Evolutionary conservation across 2,329 filamentous ascomycete species (phyloP).

Genomic region (Camillea tinctor): DNA sequence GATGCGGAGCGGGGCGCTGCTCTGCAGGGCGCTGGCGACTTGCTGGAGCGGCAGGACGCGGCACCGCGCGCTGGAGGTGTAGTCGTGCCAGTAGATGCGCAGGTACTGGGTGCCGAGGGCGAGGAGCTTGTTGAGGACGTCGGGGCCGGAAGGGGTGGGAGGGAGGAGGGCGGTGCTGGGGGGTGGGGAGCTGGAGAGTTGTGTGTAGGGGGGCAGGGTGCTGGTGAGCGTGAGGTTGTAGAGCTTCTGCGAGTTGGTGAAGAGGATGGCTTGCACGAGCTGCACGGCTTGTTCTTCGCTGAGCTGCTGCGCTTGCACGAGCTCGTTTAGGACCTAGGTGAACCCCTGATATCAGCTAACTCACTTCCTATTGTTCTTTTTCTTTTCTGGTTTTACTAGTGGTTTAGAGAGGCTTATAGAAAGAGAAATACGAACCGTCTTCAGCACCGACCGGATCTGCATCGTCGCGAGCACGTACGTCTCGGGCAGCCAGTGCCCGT

Average conservation of each 20-base stretch:
- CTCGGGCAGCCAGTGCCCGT: conserved; percentile 77
- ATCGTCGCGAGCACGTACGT: conserved; percentile 71
- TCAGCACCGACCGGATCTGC: conserved; percentile 70
- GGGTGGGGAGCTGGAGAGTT: conserved; percentile 13
- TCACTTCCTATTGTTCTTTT: too few species aligned
- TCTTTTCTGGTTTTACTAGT: background rate
- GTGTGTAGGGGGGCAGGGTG: conserved; percentile 25
- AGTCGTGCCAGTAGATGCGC: conserved; percentile 75
- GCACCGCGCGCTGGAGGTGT: conserved; percentile 66
- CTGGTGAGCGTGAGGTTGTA: conserved; percentile 61
- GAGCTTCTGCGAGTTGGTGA: conserved; percentile 73
- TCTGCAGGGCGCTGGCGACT: conserved; percentile 47
- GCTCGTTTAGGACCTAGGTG: conserved; percentile 62
- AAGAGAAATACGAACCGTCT: conserved; percentile 50
- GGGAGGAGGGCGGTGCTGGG: background rate
- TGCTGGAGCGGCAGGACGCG: conserved; percentile 65
- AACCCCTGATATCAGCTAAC: too few species aligned
- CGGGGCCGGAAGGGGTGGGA: too few species aligned
- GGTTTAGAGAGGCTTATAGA: too few species aligned
- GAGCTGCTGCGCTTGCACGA: conserved; percentile 63
- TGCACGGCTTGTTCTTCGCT: conserved; percentile 60
- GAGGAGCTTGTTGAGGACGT: conserved; percentile 15
- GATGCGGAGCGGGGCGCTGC: conserved; percentile 46
- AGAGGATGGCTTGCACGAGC: conserved; percentile 67
- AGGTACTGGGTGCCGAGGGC: conserved; percentile 59